Percentiles rank a stretch among this genome's conserved stretches.
Evolutionary conservation across 805 yeast species (phyloP).

Genomic region (Candida takata): DNA sequence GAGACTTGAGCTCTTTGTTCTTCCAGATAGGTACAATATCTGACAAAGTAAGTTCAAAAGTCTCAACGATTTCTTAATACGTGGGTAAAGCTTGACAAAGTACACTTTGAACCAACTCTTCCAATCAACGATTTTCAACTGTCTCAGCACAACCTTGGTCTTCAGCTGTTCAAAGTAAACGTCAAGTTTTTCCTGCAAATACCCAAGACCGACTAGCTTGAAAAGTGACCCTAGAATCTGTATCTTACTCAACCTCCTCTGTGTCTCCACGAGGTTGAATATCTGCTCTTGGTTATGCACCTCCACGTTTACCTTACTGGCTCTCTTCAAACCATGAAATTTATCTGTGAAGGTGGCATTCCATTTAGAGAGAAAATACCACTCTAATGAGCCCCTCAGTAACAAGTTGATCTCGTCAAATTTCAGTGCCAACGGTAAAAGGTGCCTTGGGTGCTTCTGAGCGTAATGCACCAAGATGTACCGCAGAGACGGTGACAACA

Average conservation of each 20-base stretch:
- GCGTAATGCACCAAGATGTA: slow-evolving; percentile 79
- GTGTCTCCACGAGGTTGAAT: slow-evolving; percentile 35
- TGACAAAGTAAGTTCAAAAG: slow-evolving; percentile 49
- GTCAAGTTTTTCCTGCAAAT: slow-evolving; percentile 62
- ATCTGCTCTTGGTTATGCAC: slow-evolving; percentile 27
- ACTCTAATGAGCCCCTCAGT: slow-evolving; percentile 60
- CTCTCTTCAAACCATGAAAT: slow-evolving; percentile 80
- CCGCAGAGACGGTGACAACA: slow-evolving; percentile 77
- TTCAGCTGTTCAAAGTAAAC: slow-evolving; percentile 53
- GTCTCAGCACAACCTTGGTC: slow-evolving; percentile 51
- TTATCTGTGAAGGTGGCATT: slow-evolving; percentile 86
- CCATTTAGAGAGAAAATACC: slow-evolving; percentile 62
- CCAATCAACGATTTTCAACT: slow-evolving; percentile 23
- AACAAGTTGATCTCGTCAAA: slow-evolving; percentile 73
- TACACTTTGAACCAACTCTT: slow-evolving; percentile 24
- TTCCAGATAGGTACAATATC: slow-evolving; percentile 61
- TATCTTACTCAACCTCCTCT: slow-evolving; percentile 41
- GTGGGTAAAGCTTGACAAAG: slow-evolving; percentile 59
- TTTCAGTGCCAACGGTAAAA: slow-evolving; percentile 52
- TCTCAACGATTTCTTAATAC: slow-evolving; percentile 38
- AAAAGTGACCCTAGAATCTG: slow-evolving; percentile 53
- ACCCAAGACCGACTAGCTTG: slow-evolving; percentile 60
- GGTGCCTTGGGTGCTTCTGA: slow-evolving; percentile 62
- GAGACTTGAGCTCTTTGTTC: slow-evolving; percentile 53
- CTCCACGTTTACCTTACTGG: slow-evolving; percentile 26